Evolutionary conservation across 495 filamentous ascomycete genomes (phyloP).

Genomic region (Corynascus novoguineensis): DNA sequence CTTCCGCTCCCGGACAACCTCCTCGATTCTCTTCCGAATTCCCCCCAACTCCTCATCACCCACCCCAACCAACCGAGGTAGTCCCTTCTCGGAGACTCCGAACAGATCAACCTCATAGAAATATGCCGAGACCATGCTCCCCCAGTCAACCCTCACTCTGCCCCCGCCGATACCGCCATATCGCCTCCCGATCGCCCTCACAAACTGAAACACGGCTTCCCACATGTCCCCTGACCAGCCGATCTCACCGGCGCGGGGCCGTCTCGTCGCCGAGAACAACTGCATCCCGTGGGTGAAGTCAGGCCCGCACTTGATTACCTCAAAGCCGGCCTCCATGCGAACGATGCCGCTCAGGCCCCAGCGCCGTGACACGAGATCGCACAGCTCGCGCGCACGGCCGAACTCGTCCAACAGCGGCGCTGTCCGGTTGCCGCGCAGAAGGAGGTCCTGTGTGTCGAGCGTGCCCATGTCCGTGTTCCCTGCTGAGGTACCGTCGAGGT

Average conservation of each 20-base stretch:
- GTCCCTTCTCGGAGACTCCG: not conserved
- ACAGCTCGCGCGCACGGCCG: conserved; percentile 45
- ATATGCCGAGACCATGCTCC: conserved; percentile 55
- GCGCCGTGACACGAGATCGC: conserved; percentile 41
- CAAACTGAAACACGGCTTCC: conserved; percentile 26
- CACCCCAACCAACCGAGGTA: conserved; percentile 39
- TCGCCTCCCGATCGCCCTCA: conserved; percentile 46
- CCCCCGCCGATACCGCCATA: conserved; percentile 54
- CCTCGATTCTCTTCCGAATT: conserved; percentile 40
- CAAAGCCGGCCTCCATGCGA: conserved; percentile 65
- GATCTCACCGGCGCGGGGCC: conserved; percentile 1
- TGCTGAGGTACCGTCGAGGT: conserved; percentile 58
- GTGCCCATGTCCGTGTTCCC: conserved; percentile 56
- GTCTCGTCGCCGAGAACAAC: conserved; percentile 16
- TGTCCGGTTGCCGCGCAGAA: conserved; percentile 35
- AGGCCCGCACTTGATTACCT: conserved; percentile 56
- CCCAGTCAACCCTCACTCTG: conserved; percentile 54
- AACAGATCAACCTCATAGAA: conserved; percentile 39
- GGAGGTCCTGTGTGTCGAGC: conserved; percentile 53
- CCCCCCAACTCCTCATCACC: conserved; percentile 32
- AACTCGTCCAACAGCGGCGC: conserved; percentile 28
- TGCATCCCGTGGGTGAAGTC: conserved; percentile 40
- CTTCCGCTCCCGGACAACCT: conserved; percentile 29
- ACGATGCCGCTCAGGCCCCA: conserved; percentile 58
- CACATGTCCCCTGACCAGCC: not conserved